These are phyloP conservation scores for Ceraceosorus guamensis DNA, from an alignment of 1,284 basidiomycete genomes.

Conservation along the genomic window DNA sequence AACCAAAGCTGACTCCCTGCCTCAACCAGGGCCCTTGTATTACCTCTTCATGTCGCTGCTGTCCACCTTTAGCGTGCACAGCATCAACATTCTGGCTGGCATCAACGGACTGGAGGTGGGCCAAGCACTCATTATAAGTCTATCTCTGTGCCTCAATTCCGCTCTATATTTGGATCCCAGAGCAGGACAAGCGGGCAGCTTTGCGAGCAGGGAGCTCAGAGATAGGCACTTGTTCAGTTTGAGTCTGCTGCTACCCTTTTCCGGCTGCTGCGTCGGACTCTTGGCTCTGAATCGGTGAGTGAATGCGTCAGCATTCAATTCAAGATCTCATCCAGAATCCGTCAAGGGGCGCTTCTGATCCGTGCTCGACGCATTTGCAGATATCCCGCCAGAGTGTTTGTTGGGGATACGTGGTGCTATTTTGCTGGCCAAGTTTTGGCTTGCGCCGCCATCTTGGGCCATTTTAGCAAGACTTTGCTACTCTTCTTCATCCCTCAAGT, in stretches of 20 bases:
- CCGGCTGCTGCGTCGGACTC: constrained; percentile 81
- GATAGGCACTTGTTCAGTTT: constrained; percentile 87
- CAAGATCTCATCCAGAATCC: neutral
- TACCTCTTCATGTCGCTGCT: constrained; percentile 93
- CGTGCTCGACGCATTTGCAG: constrained; percentile 51
- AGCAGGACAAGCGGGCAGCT: constrained; percentile 7
- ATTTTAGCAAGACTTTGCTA: constrained; percentile 92
- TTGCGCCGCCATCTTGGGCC: constrained; percentile 55
- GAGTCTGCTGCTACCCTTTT: constrained; percentile 90
- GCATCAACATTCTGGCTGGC: constrained; percentile 97
- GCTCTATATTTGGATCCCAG: constrained; percentile 60
- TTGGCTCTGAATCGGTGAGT: constrained; percentile 34
- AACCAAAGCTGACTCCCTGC: neutral
- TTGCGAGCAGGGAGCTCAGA: constrained; percentile 58
- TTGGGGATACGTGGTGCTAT: constrained; percentile 96
- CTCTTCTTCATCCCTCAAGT: constrained; percentile 97
- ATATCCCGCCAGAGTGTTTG: constrained; percentile 91
- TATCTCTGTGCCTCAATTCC: constrained; percentile 86
- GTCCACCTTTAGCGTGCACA: constrained; percentile 94
- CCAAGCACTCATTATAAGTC: constrained; percentile 84
- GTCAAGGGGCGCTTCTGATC: constrained; percentile 8
- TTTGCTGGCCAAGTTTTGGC: constrained; percentile 59
- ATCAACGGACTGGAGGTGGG: constrained; percentile 88
- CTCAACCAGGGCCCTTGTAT: constrained; percentile 70
- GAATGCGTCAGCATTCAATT: neutral